phyloP scores from a whole-genome alignment of 1,284 basidiomycete genomes.

The Veloporphyrellus conicus region DNA sequence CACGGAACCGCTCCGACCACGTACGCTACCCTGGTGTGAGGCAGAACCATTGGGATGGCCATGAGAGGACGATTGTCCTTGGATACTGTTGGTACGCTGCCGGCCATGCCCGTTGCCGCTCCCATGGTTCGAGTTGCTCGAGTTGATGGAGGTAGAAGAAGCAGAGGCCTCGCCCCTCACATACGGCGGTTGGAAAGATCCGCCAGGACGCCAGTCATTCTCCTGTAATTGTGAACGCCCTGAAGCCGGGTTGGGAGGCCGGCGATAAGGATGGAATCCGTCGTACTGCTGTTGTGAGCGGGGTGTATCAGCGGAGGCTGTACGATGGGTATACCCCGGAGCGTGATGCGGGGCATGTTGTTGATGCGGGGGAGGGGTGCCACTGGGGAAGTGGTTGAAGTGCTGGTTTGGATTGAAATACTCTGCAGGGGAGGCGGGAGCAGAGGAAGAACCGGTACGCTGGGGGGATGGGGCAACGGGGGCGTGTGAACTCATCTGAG shows the following conservation, averaged over 20 bases:
- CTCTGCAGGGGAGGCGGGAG: slow-evolving; percentile 37
- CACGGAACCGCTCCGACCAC: slow-evolving; percentile 29
- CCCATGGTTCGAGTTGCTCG: slow-evolving; percentile 46
- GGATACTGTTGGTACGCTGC: slow-evolving; percentile 62
- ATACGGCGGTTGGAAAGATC: slow-evolving; percentile 58
- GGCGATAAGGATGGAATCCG: slow-evolving; percentile 76
- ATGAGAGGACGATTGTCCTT: slow-evolving; percentile 38
- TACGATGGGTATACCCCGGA: slow-evolving; percentile 34
- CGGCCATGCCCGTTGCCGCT: slow-evolving; percentile 32
- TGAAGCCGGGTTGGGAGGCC: slow-evolving; percentile 47
- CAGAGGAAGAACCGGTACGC: slow-evolving; percentile 36
- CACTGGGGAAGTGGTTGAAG: slow-evolving; percentile 64
- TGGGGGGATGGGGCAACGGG: slow-evolving; percentile 29
- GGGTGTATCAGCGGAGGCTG: slow-evolving; percentile 27
- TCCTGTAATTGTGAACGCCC: slow-evolving; percentile 33
- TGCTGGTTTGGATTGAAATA: slow-evolving; percentile 57
- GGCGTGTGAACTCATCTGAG: slow-evolving; percentile 41
- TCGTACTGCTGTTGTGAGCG: slow-evolving; percentile 44
- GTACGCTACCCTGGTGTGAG: slow-evolving; percentile 35
- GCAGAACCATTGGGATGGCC: slow-evolving; percentile 36
- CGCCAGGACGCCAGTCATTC: slow-evolving; percentile 48
- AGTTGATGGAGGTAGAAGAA: slow-evolving; percentile 71
- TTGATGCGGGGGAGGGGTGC: slow-evolving; percentile 62
- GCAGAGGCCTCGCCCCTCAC: slow-evolving; percentile 70
- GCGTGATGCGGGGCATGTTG: slow-evolving; percentile 44